Base-by-base conservation (phyloP, 805 yeast genomes). In the Candida verbasci region DNA sequence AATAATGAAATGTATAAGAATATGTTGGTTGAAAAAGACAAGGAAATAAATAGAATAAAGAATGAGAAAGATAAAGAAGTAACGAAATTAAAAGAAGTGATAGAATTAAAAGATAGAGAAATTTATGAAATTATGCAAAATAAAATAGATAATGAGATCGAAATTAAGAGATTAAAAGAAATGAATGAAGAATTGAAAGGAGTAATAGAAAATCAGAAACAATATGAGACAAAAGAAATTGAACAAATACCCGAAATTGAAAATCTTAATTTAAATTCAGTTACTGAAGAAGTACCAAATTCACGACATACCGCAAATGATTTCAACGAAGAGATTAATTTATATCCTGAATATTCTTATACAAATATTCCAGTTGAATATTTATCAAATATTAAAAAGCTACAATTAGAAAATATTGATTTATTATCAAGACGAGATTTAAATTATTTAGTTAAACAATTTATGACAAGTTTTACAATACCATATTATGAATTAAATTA, bases 401-500 rank as follows among this genome's bases (percentile, higher is more conserved):
- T 27, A 18, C 15, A 30, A n/a, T n/a, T 35, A 3, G 33, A 27
- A n/a, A 9, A 3, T 5, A 15, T 35, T n/a, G 70, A 65, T 41
- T 25, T 35, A 2, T 42, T 63, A 34, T 39, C 54, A 17, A 50
- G 45, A 34, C 41, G 43, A 8, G 62, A 62, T 43, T 45, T 60
- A 48, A 43, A 53, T 17, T 60, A 58, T 39, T 28, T 57, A 21
- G 44, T 65, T 40, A 65, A 65, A 34, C 54, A 55, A 39, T 35
- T 64, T 9, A 53, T 65, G 60, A 52, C 62, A 11, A 52, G 60
- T 25, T 45, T 67, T 25, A 49, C 61, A 24, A 52, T 63, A 20
- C 56, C 57, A 37, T 55, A 50, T 31, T 38, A 44, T 17, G 38
- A 35, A 18, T 17, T 35, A 9, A 47, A 52, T 29, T 45, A 62